These are phyloP conservation scores for Vachellia pachyceras DNA, from an alignment of 306 rosid species.

Conservation along the genomic window DNA sequence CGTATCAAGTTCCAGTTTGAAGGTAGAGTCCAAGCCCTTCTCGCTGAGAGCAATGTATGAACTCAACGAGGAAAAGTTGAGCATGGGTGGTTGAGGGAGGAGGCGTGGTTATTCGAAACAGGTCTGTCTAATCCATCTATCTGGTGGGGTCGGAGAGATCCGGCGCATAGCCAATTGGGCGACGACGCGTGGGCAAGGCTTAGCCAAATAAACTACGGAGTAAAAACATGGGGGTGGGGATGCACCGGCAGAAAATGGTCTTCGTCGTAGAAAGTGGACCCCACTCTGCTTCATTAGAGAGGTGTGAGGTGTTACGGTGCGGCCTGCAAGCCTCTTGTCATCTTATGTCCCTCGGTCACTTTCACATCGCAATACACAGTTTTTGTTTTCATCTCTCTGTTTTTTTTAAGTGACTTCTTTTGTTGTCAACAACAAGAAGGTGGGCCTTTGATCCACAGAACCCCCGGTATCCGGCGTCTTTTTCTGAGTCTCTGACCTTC, in stretches of 20 bases:
- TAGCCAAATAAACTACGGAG: conserved; percentile 47
- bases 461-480: too few species aligned
- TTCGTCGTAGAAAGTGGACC: conserved; percentile 7
- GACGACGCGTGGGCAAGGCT: conserved; percentile 40
- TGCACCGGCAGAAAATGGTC: neutral
- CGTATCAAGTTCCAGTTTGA: neutral
- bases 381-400: too few species aligned
- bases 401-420: too few species aligned
- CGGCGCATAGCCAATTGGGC: neutral
- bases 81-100: neutral
- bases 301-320: neutral
- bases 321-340: neutral
- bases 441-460: too few species aligned
- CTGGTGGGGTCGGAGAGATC: conserved; percentile 59
- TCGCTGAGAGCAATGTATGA: neutral
- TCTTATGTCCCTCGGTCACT: neutral
- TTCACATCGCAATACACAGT: too few species aligned
- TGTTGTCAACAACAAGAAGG: too few species aligned
- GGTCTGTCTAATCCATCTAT: conserved; percentile 42
- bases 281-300: neutral
- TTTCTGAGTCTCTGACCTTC: too few species aligned
- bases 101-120: conserved; percentile 35
- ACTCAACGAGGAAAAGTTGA: neutral
- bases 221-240: neutral
- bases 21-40: neutral